Evolutionary conservation across 306 rosid genomes (phyloP), one percentile per base, ranked within the genome.

Genomic region (Sicyos edulis): DNA sequence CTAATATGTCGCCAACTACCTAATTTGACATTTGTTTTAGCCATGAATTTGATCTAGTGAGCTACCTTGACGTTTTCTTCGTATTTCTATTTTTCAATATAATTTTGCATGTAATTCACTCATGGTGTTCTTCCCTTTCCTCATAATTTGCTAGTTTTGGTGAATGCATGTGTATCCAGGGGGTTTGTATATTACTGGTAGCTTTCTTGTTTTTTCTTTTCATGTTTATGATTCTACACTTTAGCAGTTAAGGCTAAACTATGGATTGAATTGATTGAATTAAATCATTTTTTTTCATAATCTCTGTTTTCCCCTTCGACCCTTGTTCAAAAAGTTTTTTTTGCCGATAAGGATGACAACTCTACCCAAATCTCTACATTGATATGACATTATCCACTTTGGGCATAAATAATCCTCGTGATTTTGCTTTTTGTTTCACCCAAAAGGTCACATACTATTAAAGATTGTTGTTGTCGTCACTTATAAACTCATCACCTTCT

Each of bases 31-130:
- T 22, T 57, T 11, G n/a, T 57, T 57, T 16, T 16, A 16, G 20
- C 13, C 49, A 62, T 64, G 52, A 10, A 34, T 34, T 62, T 65
- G 71, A 65, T 65, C 29, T 64, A 19, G 19, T 17, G 26, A 64
- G 29, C 29, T 64, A 37, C 29, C 37, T 40, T 63, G 47, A 37
- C 16, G 52, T 63, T 40, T 63, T 63, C 52, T 29, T 26, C 13
- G 42, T 59, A 59, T 59, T 24, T 59, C 65, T 8, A 12, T 59
- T 6, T 29, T 15, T 60, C 34, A 13, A 15, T 7, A 26, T 15
- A 8, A 12, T 24, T 58, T 17, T 24, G 42, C 64, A 24, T 58
- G 10, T 34, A 32, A 29, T 61, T 61, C 44, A 16, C 37, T 63
- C 26, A 37, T 63, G 68, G 49, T n/a, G 49, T 16, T 62, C 42